Base-by-base conservation (phyloP, 345 rosid species). In the Chamaenerion angustifolium region DNA sequence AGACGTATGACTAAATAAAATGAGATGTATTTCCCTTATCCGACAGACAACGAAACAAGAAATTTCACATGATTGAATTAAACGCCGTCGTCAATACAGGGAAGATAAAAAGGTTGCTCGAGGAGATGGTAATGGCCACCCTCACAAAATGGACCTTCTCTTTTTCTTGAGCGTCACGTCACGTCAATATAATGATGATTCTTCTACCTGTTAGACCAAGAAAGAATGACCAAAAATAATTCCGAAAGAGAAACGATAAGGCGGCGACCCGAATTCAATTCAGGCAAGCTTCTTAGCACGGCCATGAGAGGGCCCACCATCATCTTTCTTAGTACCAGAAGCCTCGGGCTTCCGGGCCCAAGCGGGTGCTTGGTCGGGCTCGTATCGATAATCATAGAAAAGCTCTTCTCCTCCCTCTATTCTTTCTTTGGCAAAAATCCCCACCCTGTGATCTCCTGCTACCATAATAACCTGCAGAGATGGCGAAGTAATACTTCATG, bases 311-410 rank as follows among this genome's bases (percentile, higher is more conserved):
- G 92, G 88, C 61, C 75, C 68, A 14, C 74, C 81, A 1, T 86
- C 96, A 43, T 92, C 96, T 62, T 77, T 87, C 47, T 82, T 87
- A 1, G 88, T 77, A 51, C 93, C 96, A 1, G 89, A 66, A 54
- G 82, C 79, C 70, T 87, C 96, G 0, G 93, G 98, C 71, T 87
- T 90, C 69, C 82, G 75, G 2, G 98, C 98, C 98, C 98, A 92
- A 45, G 93, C 87, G 14, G 96, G 95, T 45, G 96, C 98, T 56
- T 93, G 71, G 48, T 92, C 98, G 10, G 96, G 90, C 61, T 92
- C 98, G 55, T 92, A 92, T 16, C 98, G 85, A 41, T 92, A 92
- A 47, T 87, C 96, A 49, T 92, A 87, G 64, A 92, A 92, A 42
- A 92, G 81, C 59, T 92, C 96, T 72, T 92, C 98, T 40, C 96